Conservation (phyloP, 352 stramenopile species). For the Globisporangium uncinulatum region DNA sequence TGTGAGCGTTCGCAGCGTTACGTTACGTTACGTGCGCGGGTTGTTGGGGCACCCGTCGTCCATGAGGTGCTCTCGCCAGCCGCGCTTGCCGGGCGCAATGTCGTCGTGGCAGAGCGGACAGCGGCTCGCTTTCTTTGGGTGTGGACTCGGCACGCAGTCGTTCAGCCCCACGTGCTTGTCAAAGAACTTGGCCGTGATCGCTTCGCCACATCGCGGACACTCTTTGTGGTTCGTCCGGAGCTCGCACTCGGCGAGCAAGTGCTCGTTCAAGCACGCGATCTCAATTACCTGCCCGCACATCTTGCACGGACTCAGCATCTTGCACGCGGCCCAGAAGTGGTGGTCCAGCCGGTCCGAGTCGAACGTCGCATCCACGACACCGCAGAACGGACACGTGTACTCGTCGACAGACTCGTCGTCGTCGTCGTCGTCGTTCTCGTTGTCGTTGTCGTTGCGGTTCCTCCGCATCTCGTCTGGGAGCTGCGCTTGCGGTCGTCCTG, state of each 20-base stretch:
- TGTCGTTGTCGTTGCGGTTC: conserved; percentile 23
- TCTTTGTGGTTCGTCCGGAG: conserved; percentile 76
- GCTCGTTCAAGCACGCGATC: conserved; percentile 86
- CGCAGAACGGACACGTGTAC: conserved; percentile 91
- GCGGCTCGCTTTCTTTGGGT: conserved; percentile 59
- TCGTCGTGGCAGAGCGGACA: conserved; percentile 82
- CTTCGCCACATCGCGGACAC: conserved; percentile 76
- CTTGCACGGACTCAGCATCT: conserved; percentile 89
- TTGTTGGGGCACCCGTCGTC: conserved; percentile 73
- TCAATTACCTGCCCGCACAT: conserved; percentile 93
- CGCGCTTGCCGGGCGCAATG: conserved; percentile 51
- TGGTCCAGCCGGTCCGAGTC: conserved; percentile 88
- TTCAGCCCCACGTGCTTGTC: conserved; percentile 74
- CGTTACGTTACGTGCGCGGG: conserved; percentile 28
- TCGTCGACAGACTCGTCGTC: conserved; percentile 72
- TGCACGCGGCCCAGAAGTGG: conserved; percentile 91
- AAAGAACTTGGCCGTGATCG: conserved; percentile 80
- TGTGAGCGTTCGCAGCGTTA: too few relatives aligned
- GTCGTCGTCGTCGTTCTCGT: conserved; percentile 38
- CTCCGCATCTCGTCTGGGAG: conserved; percentile 19
- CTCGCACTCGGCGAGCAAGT: conserved; percentile 88
- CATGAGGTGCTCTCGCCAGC: conserved; percentile 66
- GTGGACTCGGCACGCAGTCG: conserved; percentile 56
- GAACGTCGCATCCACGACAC: conserved; percentile 80
- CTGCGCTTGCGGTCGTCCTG: conserved; percentile 11